Evolutionary conservation across 805 yeast species (phyloP).

Genomic region (Candida tibetensis): DNA sequence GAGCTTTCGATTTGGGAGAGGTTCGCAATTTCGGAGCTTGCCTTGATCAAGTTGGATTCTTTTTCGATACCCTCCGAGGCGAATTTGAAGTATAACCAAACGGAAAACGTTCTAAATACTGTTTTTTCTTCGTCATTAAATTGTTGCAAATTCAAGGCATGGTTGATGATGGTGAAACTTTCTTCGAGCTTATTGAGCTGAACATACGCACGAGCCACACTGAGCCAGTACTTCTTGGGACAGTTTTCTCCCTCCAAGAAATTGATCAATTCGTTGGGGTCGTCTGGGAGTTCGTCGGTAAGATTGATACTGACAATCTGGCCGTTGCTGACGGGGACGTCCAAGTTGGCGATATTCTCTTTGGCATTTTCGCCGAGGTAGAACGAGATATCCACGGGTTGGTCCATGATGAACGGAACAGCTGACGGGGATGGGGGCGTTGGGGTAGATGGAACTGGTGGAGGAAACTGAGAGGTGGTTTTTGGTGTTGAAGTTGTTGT

Average conservation of each 20-base stretch:
- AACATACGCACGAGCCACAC: constrained; percentile 79
- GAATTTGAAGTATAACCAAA: constrained; percentile 66
- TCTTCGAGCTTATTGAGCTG: constrained; percentile 55
- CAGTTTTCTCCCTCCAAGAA: constrained; percentile 80
- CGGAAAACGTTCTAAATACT: constrained; percentile 57
- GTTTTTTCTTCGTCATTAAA: constrained; percentile 43
- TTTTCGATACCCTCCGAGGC: constrained; percentile 27
- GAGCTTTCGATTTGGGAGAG: constrained; percentile 12
- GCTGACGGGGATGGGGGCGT: constrained; percentile 1
- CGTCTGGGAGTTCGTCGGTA: constrained; percentile 81
- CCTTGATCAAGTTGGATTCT: constrained; percentile 22
- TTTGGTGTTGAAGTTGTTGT: no score
- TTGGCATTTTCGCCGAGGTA: constrained; percentile 32
- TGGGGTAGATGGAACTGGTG: neutral
- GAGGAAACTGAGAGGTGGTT: no score
- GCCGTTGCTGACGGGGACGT: constrained; percentile 71
- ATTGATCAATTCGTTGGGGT: constrained; percentile 76
- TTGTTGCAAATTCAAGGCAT: constrained; percentile 49
- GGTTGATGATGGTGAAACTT: constrained; percentile 59
- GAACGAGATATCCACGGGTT: constrained; percentile 23
- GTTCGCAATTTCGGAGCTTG: constrained; percentile 20
- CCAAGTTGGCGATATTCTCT: constrained; percentile 37
- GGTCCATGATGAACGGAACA: constrained; percentile 10
- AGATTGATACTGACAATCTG: constrained; percentile 86
- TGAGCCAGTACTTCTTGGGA: constrained; percentile 75